phyloP scores from a whole-genome alignment of 768 basidiomycete species.

The Amanita muscaria region DNA sequence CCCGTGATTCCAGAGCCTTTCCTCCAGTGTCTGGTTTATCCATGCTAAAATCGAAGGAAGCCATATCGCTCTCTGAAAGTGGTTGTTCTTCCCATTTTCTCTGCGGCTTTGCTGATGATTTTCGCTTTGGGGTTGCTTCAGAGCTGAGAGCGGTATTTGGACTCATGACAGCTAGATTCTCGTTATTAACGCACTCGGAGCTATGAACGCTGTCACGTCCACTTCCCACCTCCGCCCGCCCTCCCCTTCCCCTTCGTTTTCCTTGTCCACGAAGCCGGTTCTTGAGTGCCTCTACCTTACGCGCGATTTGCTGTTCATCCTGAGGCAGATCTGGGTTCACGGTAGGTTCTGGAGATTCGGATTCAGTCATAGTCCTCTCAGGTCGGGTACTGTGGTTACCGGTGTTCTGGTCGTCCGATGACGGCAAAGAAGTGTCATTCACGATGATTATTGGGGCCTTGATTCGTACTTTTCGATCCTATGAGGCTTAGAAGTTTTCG shows the following conservation, averaged over 20 bases:
- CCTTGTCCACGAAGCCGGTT: slow-evolving; percentile 72
- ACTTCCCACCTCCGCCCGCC: slow-evolving; percentile 39
- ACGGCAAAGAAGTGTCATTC: slow-evolving; percentile 35
- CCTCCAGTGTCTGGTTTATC: slow-evolving; percentile 38
- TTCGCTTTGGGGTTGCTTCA: slow-evolving; percentile 52
- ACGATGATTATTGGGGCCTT: slow-evolving; percentile 33
- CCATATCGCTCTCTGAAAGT: slow-evolving; percentile 85
- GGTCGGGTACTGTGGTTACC: slow-evolving; percentile 27
- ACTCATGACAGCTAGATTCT: not conserved
- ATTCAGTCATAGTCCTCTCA: not conserved
- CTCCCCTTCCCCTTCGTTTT: slow-evolving; percentile 46
- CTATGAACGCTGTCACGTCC: slow-evolving; percentile 53
- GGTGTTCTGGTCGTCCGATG: slow-evolving; percentile 54
- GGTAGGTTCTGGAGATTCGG: slow-evolving; percentile 33
- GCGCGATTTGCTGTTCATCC: slow-evolving; percentile 86
- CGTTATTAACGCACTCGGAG: slow-evolving; percentile 54
- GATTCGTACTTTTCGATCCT: slow-evolving; percentile 71
- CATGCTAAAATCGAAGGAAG: slow-evolving; percentile 78
- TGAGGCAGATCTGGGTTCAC: slow-evolving; percentile 36
- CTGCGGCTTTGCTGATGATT: slow-evolving; percentile 58
- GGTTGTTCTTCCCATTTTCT: slow-evolving; percentile 90
- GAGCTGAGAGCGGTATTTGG: slow-evolving; percentile 32
- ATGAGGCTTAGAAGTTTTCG: slow-evolving; percentile 4
- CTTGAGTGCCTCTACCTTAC: slow-evolving; percentile 88
- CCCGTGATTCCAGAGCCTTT: slow-evolving; percentile 27